Evolutionary conservation across 2,329 filamentous ascomycete genomes (phyloP), one percentile per base, ranked within the genome.

Genomic region (Chaetomium globosum): DNA sequence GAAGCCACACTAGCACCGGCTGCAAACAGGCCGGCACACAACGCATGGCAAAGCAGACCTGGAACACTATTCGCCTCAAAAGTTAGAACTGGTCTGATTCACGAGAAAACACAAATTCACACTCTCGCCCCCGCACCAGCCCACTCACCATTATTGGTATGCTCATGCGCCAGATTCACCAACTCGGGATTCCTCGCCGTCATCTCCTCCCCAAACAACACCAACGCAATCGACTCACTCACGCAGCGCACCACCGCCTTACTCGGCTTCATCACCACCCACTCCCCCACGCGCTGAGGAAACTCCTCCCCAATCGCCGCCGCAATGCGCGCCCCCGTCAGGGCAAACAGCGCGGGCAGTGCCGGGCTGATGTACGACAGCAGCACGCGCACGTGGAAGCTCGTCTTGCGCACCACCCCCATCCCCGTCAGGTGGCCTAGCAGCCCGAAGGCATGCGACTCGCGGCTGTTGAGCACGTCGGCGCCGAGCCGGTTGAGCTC

Each of bases 381-480:
- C 43, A 48, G 43, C 19, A 48, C 43, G 43, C 43, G 43, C 19
- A 48, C 43, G 43, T 48, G 43, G 43, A 48, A 48, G 43, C 43
- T 48, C 1, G 43, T 48, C 43, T 48, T 48, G 43, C 43, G 43
- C 43, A 48, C 43, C 19, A 48, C 43, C 19, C 43, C 43, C 43
- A 48, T 48, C 19, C 39, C 43, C 7, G 43, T 48, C 19, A 48
- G 43, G n/a, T 48, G 43, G n/a, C 43, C 43, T 2, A 48, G 43
- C 6, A 48, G 43, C 1, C 39, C 39, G 3, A 48, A 48, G 8
- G 43, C 43, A 16, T 48, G 43, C 19, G 43, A 48, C 19, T 48
- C 43, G 19, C 43, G 43, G 43, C 43, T 48, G 43, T 48, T 48
- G 43, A 48, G 43, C 43, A 48, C 43, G n/a, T 48, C 43, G 19